Evolutionary conservation across 2,329 filamentous ascomycete species (phyloP), one percentile per base, ranked within the genome.

Genomic region (Mollisia scopiformis): DNA sequence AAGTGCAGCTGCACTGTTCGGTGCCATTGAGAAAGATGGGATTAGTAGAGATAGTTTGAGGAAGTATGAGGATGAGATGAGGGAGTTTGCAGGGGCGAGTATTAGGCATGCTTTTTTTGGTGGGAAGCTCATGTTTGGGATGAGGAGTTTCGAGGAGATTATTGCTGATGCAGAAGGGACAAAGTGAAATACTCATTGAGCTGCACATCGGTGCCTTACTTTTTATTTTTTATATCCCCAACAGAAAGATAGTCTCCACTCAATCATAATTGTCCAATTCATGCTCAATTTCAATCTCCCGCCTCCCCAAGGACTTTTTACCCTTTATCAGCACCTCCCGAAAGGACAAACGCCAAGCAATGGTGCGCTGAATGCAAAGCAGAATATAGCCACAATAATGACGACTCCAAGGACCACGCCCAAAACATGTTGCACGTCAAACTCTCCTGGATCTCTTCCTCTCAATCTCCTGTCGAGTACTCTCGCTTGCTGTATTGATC

Each of bases 1-100:
- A 13, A 64, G 66, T 41, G 68, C 58, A 5, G 57, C 55, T 2
- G 27, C 33, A 5, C n/a, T 64, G 37, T 55, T 58, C 3, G 19
- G n/a, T 8, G 52, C 19, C 1, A 56, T 62, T 51, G 47, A n/a
- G n/a, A 35, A 57, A 5, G 23, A 47, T 6, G 53, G 53, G 2
- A 21, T 49, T 2, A 46, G 25, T 16, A 23, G 14, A 16, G 37
- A 37, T 21, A 30, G 53, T 33, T 50, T 61, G 28, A 49, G 51
- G n/a, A 28, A 5, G 23, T 61, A 53, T 49, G 58, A 61, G 21
- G 46, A 52, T 52, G 47, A 46, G 47, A 61, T 61, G 58, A 52
- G 58, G n/a, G 54, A 16, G n/a, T 43, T 43, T 33, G 56, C 58
- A 10, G 33, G 46, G n/a, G n/a, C 31, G 33, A 30, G n/a, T 3